Base-by-base conservation (phyloP, 768 basidiomycete genomes). In the Hypholoma sublateritium region DNA sequence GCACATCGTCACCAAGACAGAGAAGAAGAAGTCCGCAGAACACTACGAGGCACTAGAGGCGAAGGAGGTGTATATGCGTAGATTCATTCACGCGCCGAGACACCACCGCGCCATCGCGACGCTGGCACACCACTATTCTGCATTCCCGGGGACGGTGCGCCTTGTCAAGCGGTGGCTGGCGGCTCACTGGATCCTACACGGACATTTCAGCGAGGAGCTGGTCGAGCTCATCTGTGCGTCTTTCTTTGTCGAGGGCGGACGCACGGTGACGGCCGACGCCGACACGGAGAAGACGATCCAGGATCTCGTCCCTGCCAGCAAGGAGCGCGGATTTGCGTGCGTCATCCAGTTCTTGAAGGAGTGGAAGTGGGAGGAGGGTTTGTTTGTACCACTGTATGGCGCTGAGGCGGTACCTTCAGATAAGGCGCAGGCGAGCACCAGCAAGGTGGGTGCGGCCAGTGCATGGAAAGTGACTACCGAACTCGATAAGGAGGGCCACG, bases 151-250 rank as follows among this genome's bases (percentile, higher is more conserved):
- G 8, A 94, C 95, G 0, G 89, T 92, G 14, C 81, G 97, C 37
- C 79, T 98, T 14, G 82, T 91, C 50, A 96, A 98, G 74, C 83
- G 96, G 42, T 99, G 97, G 97, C 76, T 98, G 53, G 85, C 91
- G 0, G 77, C 89, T 6, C 97, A 99, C 67, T 93, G 91, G 88
- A 80, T 97, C 55, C 80, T 98, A 34, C 78, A 81, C 4, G 72
- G 78, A 0, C 89, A 93, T 62, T 76, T 98, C 52, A 79, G 81
- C 5, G 82, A 85, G 57, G 93, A 98, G 68, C 86, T 83, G 0
- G 81, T 92, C 35, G 97, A 99, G 70, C 75, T 98, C 16, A 69
- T 99, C 41, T 93, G 91, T 69, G 91, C 93, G 0, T 75, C 76
- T 34, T 77, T 90, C 14, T 98, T 95, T 67, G 74, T 94, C 11